Base-by-base conservation (phyloP, 2,329 filamentous ascomycete genomes). In the Colletotrichum neosansevieriae region DNA sequence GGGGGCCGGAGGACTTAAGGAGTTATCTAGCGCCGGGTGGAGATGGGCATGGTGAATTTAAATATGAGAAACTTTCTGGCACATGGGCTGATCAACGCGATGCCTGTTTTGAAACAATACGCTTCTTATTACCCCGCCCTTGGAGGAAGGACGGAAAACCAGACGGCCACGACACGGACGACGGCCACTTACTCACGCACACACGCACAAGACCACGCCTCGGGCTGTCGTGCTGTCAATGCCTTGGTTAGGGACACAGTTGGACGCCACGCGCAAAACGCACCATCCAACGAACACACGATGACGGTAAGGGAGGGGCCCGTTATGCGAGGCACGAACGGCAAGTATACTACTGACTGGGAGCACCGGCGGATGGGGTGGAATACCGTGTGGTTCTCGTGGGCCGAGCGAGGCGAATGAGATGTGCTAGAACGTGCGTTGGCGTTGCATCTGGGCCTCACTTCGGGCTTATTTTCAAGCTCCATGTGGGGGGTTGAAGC, bases 101-200 rank as follows among this genome's bases (percentile, higher is more conserved):
- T 66, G 54, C 61, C 49, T 54, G 24, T 42, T 57, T 60, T 51
- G 61, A 69, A 69, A 69, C 66, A 49, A 34, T 6, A 34, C 62
- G 56, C 62, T 51, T 44, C 47, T 36, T 21, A 17, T 32, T 69
- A 69, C 66, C 66, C 66, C 66, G 66, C 66, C 65, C 54, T 62
- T 42, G 49, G 40, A 44, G 13, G 40, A 45, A 32, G 19, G 32
- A 60, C 17, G 29, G 29, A 29, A 29, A 49, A 6, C 15, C 21
- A 38, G 12, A 40, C 19, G 29, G 24, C 15, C 17, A 40, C 32
- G 57, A 50, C 57, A 50, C 17, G 19, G 44, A 17, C 51, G 34
- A 6, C 36, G 11, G 3, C 10, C 5, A 15, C 2, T 38, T 38
- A 38, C 36, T 38, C 42, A 32, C 32, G 12, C n/a, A 12, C 15